Evolutionary conservation across 2,329 filamentous ascomycete genomes (phyloP).

Genomic region (Calonectria leucothoes): DNA sequence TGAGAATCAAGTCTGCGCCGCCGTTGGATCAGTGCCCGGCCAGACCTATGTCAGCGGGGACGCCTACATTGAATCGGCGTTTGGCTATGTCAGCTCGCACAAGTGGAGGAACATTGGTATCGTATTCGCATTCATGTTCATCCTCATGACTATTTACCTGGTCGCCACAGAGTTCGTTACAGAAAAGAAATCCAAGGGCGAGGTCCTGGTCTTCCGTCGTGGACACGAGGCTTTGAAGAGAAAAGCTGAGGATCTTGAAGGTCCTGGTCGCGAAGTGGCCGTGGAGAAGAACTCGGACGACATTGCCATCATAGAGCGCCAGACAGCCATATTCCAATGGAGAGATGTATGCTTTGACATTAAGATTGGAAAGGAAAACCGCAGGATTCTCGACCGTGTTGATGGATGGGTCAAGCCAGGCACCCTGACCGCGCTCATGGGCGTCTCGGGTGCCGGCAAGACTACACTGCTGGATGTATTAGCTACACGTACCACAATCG

Average conservation of each 20-base stretch:
- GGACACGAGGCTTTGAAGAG: constrained; percentile 19
- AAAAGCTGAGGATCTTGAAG: constrained; percentile 4
- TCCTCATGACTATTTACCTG: constrained; percentile 53
- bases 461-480: constrained; percentile 73
- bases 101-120: constrained; percentile 61
- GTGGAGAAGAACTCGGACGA: constrained; percentile 55
- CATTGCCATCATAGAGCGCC: constrained; percentile 49
- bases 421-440: constrained; percentile 75
- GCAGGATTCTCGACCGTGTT: constrained; percentile 75
- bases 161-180: constrained; percentile 57
- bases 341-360: constrained; percentile 17
- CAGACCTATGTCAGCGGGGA: neutral
- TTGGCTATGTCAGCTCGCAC: neutral
- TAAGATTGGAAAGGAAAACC: constrained; percentile 60
- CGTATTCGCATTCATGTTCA: constrained; percentile 57
- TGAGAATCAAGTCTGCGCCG: neutral
- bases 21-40: neutral
- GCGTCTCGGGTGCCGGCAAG: constrained; percentile 60
- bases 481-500: constrained; percentile 75
- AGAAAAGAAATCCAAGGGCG: constrained; percentile 67
- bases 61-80: neutral
- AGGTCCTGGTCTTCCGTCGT: constrained; percentile 67
- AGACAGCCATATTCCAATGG: constrained; percentile 77
- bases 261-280: neutral
- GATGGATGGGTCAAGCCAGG: constrained; percentile 81